A percentile compares a stretch with the other conserved stretches of the same genome.
Evolutionary conservation across 176 grass and related monocot species (phyloP).

Genomic region (Leersia perrieri): DNA sequence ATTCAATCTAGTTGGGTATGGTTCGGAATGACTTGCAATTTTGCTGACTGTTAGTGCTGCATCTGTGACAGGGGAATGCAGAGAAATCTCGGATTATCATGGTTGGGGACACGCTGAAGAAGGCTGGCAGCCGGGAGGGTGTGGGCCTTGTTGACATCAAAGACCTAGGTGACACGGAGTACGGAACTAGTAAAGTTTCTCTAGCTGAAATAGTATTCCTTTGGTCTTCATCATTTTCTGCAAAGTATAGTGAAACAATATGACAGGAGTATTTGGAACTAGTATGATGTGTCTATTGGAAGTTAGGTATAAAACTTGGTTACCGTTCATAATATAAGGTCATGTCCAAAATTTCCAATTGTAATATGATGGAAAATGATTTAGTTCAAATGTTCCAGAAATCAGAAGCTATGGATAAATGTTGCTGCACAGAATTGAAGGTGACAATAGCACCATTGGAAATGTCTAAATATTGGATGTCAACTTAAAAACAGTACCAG

Average conservation of each 20-base stretch:
- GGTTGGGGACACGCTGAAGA: conserved; percentile 86
- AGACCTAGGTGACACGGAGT: conserved; percentile 80
- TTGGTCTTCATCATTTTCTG: neutral
- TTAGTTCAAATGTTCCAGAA: neutral
- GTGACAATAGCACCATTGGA: neutral
- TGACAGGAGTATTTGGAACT: neutral
- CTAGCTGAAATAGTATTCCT: conserved; percentile 3
- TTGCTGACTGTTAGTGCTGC: neutral
- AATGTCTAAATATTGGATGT: neutral
- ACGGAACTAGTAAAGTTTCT: conserved; percentile 45
- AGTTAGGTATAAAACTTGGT: neutral
- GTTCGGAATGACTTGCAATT: neutral
- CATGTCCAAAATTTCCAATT: neutral
- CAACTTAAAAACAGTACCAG: neutral
- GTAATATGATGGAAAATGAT: neutral
- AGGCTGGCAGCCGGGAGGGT: conserved; percentile 36
- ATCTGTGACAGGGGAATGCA: conserved; percentile 64
- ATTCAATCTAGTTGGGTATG: neutral
- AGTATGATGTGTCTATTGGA: neutral
- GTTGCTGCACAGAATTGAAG: neutral
- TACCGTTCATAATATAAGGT: neutral
- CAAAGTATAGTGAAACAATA: neutral
- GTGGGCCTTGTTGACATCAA: conserved; percentile 58
- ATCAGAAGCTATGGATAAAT: neutral
- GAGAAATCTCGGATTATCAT: conserved; percentile 93